Percentiles rank a stretch among this genome's conserved stretches.
These are phyloP conservation scores for Eutrema salsugineum DNA, from an alignment of 441 rosid species.

Conservation along the genomic window DNA sequence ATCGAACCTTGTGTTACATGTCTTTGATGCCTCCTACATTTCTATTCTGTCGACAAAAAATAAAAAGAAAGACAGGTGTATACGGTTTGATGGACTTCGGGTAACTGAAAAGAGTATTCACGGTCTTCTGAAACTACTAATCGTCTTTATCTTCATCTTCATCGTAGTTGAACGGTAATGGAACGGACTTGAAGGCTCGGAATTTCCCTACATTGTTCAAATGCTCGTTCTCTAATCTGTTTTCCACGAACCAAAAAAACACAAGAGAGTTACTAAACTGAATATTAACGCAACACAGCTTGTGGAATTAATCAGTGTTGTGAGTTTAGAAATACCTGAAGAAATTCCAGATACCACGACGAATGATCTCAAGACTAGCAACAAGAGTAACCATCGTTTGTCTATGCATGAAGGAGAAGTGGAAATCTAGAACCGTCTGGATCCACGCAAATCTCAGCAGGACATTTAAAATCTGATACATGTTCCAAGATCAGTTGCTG, in stretches of 20 bases:
- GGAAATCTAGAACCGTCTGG: constrained; percentile 45
- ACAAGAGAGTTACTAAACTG: background rate
- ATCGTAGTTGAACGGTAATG: constrained; percentile 35
- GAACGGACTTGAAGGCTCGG: constrained; percentile 53
- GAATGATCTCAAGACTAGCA: constrained; percentile 56
- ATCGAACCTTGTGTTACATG: background rate
- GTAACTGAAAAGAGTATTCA: background rate
- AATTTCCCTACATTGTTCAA: constrained; percentile 37
- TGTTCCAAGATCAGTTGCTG: constrained; percentile 7
- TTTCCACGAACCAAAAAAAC: constrained; percentile 1
- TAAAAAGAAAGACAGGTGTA: background rate
- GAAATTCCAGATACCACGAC: constrained; percentile 61
- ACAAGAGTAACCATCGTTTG: constrained; percentile 31
- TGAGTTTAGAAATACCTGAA: constrained; percentile 39
- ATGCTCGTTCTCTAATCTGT: constrained; percentile 41
- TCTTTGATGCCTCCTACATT: background rate
- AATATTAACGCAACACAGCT: background rate
- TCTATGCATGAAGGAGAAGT: constrained; percentile 35
- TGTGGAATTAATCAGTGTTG: background rate
- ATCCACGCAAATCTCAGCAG: constrained; percentile 59
- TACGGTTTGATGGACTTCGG: background rate
- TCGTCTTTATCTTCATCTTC: constrained; percentile 44
- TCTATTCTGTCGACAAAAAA: background rate
- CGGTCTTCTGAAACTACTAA: constrained; percentile 10
- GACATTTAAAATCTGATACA: constrained; percentile 44